Conservation (phyloP, 2,329 filamentous ascomycete species). For the Berkeleyomyces rouxiae region DNA sequence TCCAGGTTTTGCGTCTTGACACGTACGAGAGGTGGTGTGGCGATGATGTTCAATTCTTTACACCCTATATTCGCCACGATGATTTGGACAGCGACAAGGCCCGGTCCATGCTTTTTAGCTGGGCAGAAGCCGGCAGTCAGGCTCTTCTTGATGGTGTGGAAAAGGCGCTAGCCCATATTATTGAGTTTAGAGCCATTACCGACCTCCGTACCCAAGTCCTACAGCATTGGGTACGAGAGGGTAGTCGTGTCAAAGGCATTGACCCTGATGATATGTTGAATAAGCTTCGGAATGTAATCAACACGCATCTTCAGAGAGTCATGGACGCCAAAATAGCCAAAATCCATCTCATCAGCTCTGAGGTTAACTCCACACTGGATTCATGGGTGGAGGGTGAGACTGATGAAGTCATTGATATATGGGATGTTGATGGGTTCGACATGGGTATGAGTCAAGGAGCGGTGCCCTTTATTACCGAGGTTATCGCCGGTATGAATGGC, state of each 20-base stretch:
- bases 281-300: slow-evolving; percentile 50
- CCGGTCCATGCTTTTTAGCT: slow-evolving; percentile 42
- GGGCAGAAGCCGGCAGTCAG: slow-evolving; percentile 45
- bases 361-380: slow-evolving; percentile 44
- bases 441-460: slow-evolving; percentile 51
- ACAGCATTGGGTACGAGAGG: slow-evolving; percentile 58
- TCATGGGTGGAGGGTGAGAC: slow-evolving; percentile 40
- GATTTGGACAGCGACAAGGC: slow-evolving; percentile 48
- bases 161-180: slow-evolving; percentile 39
- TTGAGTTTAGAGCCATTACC: slow-evolving; percentile 52
- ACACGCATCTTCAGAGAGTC: slow-evolving; percentile 46
- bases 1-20: slow-evolving; percentile 62
- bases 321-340: slow-evolving; percentile 46
- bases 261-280: slow-evolving; percentile 53
- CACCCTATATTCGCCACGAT: slow-evolving; percentile 71
- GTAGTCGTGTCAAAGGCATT: slow-evolving; percentile 46
- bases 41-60: slow-evolving; percentile 70
- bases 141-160: slow-evolving; percentile 45
- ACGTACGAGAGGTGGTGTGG: slow-evolving; percentile 65
- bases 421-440: slow-evolving; percentile 43
- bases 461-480: slow-evolving; percentile 47
- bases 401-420: slow-evolving; percentile 40
- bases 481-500: slow-evolving; percentile 56
- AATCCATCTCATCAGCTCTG: slow-evolving; percentile 47
- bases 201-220: slow-evolving; percentile 53